Evolutionary conservation across 1,139 yeast species (phyloP), one percentile per base, ranked within the genome.

Genomic region (Debaryomyces fabryi): DNA sequence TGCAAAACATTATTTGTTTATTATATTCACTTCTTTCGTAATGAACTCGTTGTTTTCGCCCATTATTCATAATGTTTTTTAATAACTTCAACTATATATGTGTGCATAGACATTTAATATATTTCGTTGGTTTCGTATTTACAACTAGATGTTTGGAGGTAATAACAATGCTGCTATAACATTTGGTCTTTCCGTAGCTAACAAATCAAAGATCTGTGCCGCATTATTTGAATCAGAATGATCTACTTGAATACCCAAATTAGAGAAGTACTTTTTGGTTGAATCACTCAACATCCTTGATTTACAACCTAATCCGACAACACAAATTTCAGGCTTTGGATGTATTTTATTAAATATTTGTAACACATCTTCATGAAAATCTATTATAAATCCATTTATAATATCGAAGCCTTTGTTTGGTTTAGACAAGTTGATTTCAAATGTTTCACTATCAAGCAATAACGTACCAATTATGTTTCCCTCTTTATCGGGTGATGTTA

Each of bases 141-240:
- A 42, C 33, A 15, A 23, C 59, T 63, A 85, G 44, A 83, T 65
- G 58, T 85, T 82, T 1, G 92, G 91, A 8, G 95, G 95, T 34
- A 88, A 67, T 46, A 88, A 66, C 33, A 88, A 67, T 0, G 88
- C 93, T 1, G 85, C 90, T 24, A 88, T 82, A 25, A 81, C 83
- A 27, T 76, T 72, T 0, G 95, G 91, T 54, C 96, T 72, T 59
- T 89, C 96, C 0, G 93, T 87, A 3, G 95, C 90, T 51, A 88
- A 68, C 44, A 88, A 67, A 58, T 88, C 95, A 67, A 81, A 89
- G 52, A 80, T 83, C 52, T 81, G 80, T 4, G 89, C 93, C 0
- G 91, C 89, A 56, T 82, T 82, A 53, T 67, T 68, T 2, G 89
- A 83, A 58, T 83, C 87, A 33, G 89, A 81, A 2, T 85, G 71